These are phyloP conservation scores for Diaporthe eres DNA, from an alignment of 2,329 filamentous ascomycete genomes.

Conservation along the genomic window DNA sequence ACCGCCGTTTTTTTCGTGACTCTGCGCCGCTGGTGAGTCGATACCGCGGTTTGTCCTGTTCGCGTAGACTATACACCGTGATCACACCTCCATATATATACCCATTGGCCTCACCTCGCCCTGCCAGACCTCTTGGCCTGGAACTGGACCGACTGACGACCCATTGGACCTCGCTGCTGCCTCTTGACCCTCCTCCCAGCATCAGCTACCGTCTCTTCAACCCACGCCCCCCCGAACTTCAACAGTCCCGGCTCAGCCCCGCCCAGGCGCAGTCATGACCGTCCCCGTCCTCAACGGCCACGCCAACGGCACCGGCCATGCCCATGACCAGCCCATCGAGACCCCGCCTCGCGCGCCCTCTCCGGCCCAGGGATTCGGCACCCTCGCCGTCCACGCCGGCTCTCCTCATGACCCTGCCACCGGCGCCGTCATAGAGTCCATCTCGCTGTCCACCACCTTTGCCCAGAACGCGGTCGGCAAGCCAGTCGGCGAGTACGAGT, in stretches of 20 bases:
- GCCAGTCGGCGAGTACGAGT: constrained; percentile 92
- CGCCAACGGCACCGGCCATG: constrained; percentile 19
- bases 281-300: constrained; percentile 37
- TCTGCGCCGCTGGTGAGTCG: constrained; percentile 5
- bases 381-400: constrained; percentile 94
- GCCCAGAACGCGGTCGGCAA: constrained; percentile 90
- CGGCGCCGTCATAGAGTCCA: constrained; percentile 95
- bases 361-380: constrained; percentile 87
- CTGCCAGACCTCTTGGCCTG: background rate
- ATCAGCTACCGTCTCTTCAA: background rate
- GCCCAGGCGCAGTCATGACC: constrained; percentile 26
- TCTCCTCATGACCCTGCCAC: constrained; percentile 91
- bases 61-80: background rate
- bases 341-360: constrained; percentile 82
- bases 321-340: constrained; percentile 58
- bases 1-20: constrained; percentile 14
- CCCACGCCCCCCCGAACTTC: too few relatives aligned
- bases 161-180: background rate
- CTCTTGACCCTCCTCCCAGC: background rate
- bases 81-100: background rate
- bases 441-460: constrained; percentile 96
- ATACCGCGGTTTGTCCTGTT: background rate
- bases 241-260: background rate
- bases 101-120: background rate
- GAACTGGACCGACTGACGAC: background rate